Evolutionary conservation across 2,329 filamentous ascomycete genomes (phyloP), one percentile per base, ranked within the genome.

Genomic region (Coniochaeta hoffmannii): DNA sequence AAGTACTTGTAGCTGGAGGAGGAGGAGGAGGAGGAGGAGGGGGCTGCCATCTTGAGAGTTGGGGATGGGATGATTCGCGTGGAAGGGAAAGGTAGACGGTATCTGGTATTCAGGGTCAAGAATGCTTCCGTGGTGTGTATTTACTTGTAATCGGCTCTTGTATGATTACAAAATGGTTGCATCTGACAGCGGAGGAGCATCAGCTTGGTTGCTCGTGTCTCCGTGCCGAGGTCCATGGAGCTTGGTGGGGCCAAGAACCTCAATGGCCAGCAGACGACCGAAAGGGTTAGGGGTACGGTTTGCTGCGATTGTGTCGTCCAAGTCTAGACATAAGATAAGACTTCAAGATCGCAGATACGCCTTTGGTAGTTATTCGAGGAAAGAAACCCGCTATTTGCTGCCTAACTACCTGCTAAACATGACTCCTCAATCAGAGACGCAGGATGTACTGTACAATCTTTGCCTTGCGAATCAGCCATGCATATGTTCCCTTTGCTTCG

Each of bases 1-100:
- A 90, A 91, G 76, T 88, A 77, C 62, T 86, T 75, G 72, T 82
- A 86, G n/a, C n/a, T n/a, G n/a, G n/a, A n/a, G n/a, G n/a, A n/a
- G n/a, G n/a, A n/a, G n/a, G n/a, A n/a, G n/a, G n/a, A n/a, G 34
- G 24, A 5, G 6, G 44, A 7, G 9, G 19, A 19, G 30, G 49
- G 22, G 49, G 49, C 19, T 11, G 49, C 28, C 49, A 51, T 51
- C 7, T 12, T 51, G 30, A 28, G 8, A 12, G 49, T 51, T 5
- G 26, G 2, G 30, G 49, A 32, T 11, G n/a, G 15, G 49, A 51
- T 12, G 10, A 15, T 34, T 12, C 3, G 26, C 11, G 7, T 22
- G 30, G 28, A 22, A 32, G 49, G 15, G 24, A 32, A 34, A 26
- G 17, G 28, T 19, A 34, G 19, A 51, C n/a, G n/a, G n/a, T n/a